Percentiles rank a stretch among this genome's conserved stretches.
Evolutionary conservation across 2,329 filamentous ascomycete species (phyloP).

Genomic region (Fusarium palustre): DNA sequence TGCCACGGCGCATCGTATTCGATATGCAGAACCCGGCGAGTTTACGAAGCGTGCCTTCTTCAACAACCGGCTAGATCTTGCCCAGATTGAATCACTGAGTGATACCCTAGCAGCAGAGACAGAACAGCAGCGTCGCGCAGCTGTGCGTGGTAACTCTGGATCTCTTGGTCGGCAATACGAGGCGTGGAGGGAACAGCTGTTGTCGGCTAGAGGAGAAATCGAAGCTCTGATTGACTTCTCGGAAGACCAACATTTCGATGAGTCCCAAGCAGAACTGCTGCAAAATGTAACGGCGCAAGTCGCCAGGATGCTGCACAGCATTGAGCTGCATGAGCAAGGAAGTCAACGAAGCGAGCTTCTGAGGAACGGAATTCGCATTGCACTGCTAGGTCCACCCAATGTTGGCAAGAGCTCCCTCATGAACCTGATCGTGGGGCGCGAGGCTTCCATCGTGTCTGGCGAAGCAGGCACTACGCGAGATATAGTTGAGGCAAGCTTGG

Average conservation of each 20-base stretch:
- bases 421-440: constrained; percentile 88
- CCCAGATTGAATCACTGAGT: constrained; percentile 79
- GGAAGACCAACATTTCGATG: constrained; percentile 97
- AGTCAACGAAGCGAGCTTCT: constrained; percentile 86
- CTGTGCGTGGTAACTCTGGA: constrained; percentile 81
- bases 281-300: constrained; percentile 76
- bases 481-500: constrained; percentile 90
- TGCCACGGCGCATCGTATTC: constrained; percentile 60
- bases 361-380: constrained; percentile 85
- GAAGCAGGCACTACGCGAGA: constrained; percentile 96
- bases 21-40: constrained; percentile 94
- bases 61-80: constrained; percentile 85
- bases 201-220: constrained; percentile 87
- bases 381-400: constrained; percentile 91
- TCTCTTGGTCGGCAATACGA: constrained; percentile 82
- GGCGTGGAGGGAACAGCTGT: constrained; percentile 78
- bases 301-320: constrained; percentile 67
- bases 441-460: constrained; percentile 93
- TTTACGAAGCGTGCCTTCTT: constrained; percentile 94
- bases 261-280: constrained; percentile 79
- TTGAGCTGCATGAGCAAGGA: constrained; percentile 78
- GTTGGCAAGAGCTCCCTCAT: constrained; percentile 94
- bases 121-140: constrained; percentile 90
- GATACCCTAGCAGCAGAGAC: constrained; percentile 78
- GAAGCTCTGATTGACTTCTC: constrained; percentile 97